Conservation (phyloP, 2,329 filamentous ascomycete genomes). For the Phyllosticta paracitricarpa region DNA sequence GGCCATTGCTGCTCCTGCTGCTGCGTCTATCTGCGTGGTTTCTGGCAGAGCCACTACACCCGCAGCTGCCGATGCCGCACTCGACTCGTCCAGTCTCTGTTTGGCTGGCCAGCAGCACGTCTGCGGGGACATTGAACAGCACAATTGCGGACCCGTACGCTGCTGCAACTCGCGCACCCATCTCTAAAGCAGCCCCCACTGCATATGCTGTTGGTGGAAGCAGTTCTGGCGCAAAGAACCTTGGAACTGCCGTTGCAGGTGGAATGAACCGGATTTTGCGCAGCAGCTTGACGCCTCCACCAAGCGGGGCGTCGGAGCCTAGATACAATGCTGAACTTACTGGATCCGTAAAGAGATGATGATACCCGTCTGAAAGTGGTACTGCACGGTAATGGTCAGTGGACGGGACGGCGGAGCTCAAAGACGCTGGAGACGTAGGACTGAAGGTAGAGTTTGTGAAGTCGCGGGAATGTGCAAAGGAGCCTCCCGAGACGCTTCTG, state of each 20-base stretch:
- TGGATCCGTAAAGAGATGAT: conserved; percentile 57
- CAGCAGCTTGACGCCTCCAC: conserved; percentile 46
- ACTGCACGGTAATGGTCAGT: conserved; percentile 54
- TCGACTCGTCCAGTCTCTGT: background rate
- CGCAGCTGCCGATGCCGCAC: background rate
- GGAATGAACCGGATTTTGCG: conserved; percentile 49
- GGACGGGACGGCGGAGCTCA: background rate
- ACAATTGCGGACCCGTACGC: conserved; percentile 45
- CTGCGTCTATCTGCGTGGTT: background rate
- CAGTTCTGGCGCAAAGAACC: background rate
- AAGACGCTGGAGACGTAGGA: background rate
- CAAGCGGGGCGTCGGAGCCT: conserved; percentile 50
- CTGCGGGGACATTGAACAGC: conserved; percentile 51
- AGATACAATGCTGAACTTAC: conserved; percentile 46
- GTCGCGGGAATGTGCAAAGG: background rate
- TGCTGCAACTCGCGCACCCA: conserved; percentile 50
- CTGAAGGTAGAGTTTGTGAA: background rate
- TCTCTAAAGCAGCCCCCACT: conserved; percentile 45
- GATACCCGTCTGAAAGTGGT: conserved; percentile 54
- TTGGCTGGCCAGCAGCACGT: conserved; percentile 21
- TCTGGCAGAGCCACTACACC: background rate
- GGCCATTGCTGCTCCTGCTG: background rate
- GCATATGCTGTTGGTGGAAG: conserved; percentile 42
- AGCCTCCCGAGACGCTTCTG: background rate
- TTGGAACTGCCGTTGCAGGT: conserved; percentile 17